These are phyloP conservation scores for Xylariales sp. DNA, from an alignment of 2,329 filamentous ascomycete genomes.

Conservation along the genomic window DNA sequence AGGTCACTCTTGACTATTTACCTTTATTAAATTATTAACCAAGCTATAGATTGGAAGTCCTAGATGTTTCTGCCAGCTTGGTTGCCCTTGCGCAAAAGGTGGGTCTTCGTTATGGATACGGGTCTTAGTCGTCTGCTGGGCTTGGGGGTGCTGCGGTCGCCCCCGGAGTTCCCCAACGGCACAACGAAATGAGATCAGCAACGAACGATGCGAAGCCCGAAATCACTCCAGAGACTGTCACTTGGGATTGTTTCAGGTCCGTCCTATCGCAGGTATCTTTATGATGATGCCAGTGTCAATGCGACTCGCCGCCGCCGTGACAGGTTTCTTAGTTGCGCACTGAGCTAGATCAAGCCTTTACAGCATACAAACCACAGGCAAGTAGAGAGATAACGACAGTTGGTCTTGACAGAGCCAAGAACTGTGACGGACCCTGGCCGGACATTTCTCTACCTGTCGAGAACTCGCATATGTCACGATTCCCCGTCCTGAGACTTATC, in stretches of 20 bases:
- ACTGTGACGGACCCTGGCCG: too few relatives aligned
- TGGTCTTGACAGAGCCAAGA: too few relatives aligned
- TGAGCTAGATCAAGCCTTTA: slow-evolving; percentile 3
- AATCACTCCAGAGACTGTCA: slow-evolving; percentile 9
- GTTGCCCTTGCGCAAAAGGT: slow-evolving; percentile 2
- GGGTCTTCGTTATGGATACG: slow-evolving; percentile 1
- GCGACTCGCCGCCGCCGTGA: slow-evolving; percentile 4
- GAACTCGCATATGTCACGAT: too few relatives aligned
- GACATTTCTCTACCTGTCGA: too few relatives aligned
- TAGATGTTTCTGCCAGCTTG: too few relatives aligned
- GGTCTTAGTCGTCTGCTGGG: slow-evolving; percentile 10
- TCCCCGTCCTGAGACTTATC: too few relatives aligned
- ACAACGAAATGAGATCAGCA: slow-evolving; percentile 20
- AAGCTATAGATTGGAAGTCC: too few relatives aligned
- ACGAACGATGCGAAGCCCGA: slow-evolving; percentile 12
- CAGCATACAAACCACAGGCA: slow-evolving; percentile 6
- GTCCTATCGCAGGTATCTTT: too few relatives aligned
- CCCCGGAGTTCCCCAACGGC: slow-evolving; percentile 29
- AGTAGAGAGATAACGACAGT: too few relatives aligned
- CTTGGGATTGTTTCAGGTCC: slow-evolving; percentile 13
- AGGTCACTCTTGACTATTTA: too few relatives aligned
- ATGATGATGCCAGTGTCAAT: slow-evolving; percentile 11
- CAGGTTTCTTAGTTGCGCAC: background rate
- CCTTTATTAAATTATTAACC: too few relatives aligned
- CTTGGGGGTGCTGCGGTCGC: slow-evolving; percentile 13